Evolutionary conservation across 495 filamentous ascomycete species (phyloP).

Genomic region (Alectoria sarmentosa): DNA sequence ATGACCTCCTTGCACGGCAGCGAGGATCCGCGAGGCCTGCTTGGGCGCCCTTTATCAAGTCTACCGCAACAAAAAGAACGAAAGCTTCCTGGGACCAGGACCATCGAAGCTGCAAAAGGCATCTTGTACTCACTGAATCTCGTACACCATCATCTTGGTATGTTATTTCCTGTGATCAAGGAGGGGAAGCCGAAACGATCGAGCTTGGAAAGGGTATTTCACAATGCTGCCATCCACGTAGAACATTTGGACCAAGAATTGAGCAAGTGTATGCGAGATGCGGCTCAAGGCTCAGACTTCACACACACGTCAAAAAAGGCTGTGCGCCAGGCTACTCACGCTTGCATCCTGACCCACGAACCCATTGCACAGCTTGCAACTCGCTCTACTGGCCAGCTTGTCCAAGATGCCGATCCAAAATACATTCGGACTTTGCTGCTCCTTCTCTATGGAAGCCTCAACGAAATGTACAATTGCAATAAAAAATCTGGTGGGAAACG

Average conservation of each 20-base stretch:
- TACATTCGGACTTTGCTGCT: constrained; percentile 77
- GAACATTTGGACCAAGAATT: constrained; percentile 69
- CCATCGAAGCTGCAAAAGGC: constrained; percentile 76
- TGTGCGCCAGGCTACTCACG: constrained; percentile 57
- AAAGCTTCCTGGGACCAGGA: constrained; percentile 48
- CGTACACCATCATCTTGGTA: constrained; percentile 67
- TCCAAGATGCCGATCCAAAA: constrained; percentile 65
- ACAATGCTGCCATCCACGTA: constrained; percentile 66
- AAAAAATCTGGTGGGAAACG: constrained; percentile 33
- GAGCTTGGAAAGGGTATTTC: constrained; percentile 69
- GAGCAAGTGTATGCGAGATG: constrained; percentile 49
- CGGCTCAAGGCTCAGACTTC: constrained; percentile 12
- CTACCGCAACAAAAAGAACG: constrained; percentile 74
- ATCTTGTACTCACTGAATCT: constrained; percentile 81
- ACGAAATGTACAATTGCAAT: constrained; percentile 61
- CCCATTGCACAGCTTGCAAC: constrained; percentile 66
- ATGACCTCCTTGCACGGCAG: constrained; percentile 48
- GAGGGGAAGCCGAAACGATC: constrained; percentile 60
- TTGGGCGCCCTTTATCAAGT: constrained; percentile 72
- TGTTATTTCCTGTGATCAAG: constrained; percentile 61
- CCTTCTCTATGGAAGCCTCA: constrained; percentile 70
- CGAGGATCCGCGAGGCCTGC: constrained; percentile 47
- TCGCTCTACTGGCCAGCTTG: constrained; percentile 60
- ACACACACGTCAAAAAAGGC: constrained; percentile 50
- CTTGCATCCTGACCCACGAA: constrained; percentile 68